Percentiles rank a stretch among this genome's conserved stretches.
Evolutionary conservation across 2,329 filamentous ascomycete genomes (phyloP).

Genomic region (Sclerotinia minor): DNA sequence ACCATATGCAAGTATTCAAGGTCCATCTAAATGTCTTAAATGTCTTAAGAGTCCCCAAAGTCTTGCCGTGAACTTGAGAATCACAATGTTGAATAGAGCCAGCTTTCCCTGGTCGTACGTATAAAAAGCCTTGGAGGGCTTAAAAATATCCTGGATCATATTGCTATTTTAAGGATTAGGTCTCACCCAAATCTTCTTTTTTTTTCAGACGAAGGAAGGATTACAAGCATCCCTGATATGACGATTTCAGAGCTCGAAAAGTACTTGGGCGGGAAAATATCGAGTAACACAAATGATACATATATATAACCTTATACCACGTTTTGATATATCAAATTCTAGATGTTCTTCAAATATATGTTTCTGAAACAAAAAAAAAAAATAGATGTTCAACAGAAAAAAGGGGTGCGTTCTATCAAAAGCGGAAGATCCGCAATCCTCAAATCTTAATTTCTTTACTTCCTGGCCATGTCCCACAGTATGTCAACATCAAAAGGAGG

Average conservation of each 20-base stretch:
- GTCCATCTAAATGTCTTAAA: neutral
- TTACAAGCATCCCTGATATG: neutral
- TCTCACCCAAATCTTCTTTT: constrained; percentile 7
- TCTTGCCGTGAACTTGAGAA: neutral
- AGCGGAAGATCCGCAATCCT: constrained; percentile 3
- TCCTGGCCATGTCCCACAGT: neutral
- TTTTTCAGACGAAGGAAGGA: constrained; percentile 9
- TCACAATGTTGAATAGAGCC: neutral
- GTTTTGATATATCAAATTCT: neutral
- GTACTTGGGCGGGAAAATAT: too few species aligned
- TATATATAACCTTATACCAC: too few species aligned
- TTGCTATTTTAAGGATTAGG: constrained; percentile 5
- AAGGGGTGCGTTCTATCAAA: neutral
- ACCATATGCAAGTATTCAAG: neutral
- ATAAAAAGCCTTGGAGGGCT: neutral
- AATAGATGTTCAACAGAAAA: neutral
- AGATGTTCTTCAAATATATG: neutral
- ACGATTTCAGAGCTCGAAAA: neutral
- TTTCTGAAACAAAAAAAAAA: neutral
- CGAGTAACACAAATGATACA: neutral
- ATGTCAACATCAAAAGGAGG: neutral
- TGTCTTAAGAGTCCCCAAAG: neutral
- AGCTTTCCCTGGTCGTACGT: neutral
- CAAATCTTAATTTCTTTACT: neutral
- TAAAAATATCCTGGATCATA: neutral